Base-by-base conservation (phyloP, 1,284 basidiomycete genomes). In the Anthracocystis panici-leucophaei region DNA sequence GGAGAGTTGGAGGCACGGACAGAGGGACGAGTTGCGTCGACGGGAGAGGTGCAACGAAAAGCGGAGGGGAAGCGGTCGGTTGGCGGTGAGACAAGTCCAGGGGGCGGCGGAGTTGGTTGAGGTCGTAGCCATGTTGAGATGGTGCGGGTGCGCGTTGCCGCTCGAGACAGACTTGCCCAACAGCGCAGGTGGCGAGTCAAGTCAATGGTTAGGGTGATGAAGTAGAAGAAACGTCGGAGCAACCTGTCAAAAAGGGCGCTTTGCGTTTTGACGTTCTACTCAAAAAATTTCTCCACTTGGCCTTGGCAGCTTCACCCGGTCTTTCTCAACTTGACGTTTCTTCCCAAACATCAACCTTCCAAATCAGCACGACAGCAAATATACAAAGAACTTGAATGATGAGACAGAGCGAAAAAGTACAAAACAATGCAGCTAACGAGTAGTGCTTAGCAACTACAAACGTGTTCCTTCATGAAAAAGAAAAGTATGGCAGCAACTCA, bases 31-130 rank as follows among this genome's bases (percentile, higher is more conserved):
- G 33, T 70, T 70, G 6, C 60, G 57, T n/a, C 73, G 63, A 7
- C 64, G 60, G 0, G 73, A 75, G 14, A 53, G 64, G 16, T 58
- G 56, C 23, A 75, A 55, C 0, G 46, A 52, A 29, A 75, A 75
- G 8, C 60, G 64, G 1, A 75, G 41, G 1, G 67, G 60, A 0
- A 46, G 41, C 10, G 73, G 60, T 8, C 73, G 60, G 0, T 54
- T 27, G 8, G 60, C 48, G 29, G 55, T 48, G 4, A 75, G 64
- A 3, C 31, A 27, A 1, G 53, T n/a, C 73, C 73, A 75, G 0
- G 64, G 54, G 14, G 55, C 66, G 8, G 2, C 4, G 1, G 46
- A 18, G 41, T 55, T 64, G 11, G 5, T 7, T 0, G 46, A 25
- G 31, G 14, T 44, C 2, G 31, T 12, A 12, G 31, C 16, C 48